phyloP scores from a whole-genome alignment of 371 early-diverging fungal genomes.

The Nematocida sp. region DNA sequence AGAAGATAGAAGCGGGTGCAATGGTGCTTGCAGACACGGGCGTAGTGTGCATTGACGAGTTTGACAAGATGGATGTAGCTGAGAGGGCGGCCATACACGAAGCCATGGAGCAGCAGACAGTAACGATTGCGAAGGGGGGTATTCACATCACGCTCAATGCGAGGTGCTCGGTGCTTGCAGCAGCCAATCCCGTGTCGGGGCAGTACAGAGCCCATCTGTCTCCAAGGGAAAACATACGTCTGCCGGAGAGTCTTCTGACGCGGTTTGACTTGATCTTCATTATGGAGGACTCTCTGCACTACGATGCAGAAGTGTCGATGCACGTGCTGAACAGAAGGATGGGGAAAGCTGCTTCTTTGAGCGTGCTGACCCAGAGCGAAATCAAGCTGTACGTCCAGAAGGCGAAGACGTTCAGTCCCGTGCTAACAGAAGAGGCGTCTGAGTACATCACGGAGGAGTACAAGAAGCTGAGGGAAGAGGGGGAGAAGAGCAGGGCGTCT shows the following conservation, averaged over 20 bases:
- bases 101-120: conserved; percentile 99
- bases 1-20: conserved; percentile 89
- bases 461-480: conserved; percentile 56
- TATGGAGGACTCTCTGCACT: conserved; percentile 78
- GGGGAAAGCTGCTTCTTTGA: background rate
- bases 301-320: conserved; percentile 63
- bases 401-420: conserved; percentile 65
- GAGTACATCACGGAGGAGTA: conserved; percentile 55
- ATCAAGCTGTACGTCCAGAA: conserved; percentile 65
- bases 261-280: conserved; percentile 77
- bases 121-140: conserved; percentile 91
- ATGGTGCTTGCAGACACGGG: conserved; percentile 97
- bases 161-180: conserved; percentile 91
- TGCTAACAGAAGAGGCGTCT: conserved; percentile 55
- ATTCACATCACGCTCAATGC: conserved; percentile 95
- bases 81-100: conserved; percentile 99
- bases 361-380: conserved; percentile 51
- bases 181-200: conserved; percentile 95
- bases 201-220: conserved; percentile 61
- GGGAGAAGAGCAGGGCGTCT: conserved; percentile 58
- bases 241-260: conserved; percentile 65
- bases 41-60: conserved; percentile 97
- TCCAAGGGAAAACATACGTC: conserved; percentile 63
- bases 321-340: conserved; percentile 63
- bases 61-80: conserved; percentile 96